phyloP scores from a whole-genome alignment of 345 rosid species.

The Lenwebbia sp. region DNA sequence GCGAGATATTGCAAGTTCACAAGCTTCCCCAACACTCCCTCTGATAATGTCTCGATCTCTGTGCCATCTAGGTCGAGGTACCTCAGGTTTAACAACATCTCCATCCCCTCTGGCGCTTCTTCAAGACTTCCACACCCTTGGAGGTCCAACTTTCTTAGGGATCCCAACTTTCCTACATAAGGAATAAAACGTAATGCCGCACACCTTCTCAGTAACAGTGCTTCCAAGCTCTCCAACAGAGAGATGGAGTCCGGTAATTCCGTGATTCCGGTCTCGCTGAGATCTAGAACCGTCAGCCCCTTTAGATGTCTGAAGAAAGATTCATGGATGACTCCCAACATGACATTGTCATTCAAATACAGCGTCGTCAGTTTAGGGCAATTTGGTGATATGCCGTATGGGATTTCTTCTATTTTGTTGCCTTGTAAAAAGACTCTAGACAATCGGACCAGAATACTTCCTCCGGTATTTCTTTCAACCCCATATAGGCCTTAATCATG shows the following conservation, averaged over 20 bases:
- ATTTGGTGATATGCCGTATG: not conserved
- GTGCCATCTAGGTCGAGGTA: not conserved
- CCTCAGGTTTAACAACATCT: slow-evolving; percentile 5
- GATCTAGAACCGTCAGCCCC: not conserved
- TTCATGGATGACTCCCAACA: not conserved
- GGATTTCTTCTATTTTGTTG: not conserved
- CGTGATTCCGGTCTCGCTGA: not conserved
- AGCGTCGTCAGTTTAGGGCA: not conserved
- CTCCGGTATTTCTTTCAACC: not conserved
- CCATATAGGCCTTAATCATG: not conserved
- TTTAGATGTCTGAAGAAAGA: not conserved
- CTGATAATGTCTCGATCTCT: not conserved
- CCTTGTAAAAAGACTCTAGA: slow-evolving; percentile 2
- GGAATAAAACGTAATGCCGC: not conserved
- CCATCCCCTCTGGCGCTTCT: slow-evolving; percentile 8
- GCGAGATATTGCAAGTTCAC: not conserved
- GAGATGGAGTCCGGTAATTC: slow-evolving; percentile 7
- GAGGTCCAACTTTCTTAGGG: slow-evolving; percentile 10
- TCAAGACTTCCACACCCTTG: not conserved
- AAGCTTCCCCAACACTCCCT: not conserved
- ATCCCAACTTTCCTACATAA: not conserved
- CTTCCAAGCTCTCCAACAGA: slow-evolving; percentile 1
- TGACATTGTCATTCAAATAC: not conserved
- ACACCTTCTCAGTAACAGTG: not conserved
- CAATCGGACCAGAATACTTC: not conserved